Percentiles rank a stretch among this genome's conserved stretches.
phyloP scores from a whole-genome alignment of 495 filamentous ascomycete species.

The Cetradonia linearis region DNA sequence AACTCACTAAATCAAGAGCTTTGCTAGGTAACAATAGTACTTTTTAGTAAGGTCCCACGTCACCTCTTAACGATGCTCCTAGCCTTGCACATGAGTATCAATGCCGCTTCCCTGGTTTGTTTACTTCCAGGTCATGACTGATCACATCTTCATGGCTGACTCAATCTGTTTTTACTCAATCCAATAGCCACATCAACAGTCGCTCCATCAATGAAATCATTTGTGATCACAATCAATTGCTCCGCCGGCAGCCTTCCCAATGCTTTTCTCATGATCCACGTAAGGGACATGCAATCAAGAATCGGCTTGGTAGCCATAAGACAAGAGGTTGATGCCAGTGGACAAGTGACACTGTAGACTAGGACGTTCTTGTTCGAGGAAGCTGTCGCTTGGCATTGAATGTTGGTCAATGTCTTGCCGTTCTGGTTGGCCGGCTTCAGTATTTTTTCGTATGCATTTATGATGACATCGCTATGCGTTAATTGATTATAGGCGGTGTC shows the following conservation, averaged over 20 bases:
- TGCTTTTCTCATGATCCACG: constrained; percentile 28
- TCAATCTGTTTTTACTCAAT: no score
- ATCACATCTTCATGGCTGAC: no score
- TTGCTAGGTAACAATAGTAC: no score
- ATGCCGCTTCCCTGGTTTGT: no score
- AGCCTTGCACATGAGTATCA: no score
- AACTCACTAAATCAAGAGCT: no score
- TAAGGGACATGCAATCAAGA: neutral
- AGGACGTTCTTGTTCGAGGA: constrained; percentile 41
- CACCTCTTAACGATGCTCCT: no score
- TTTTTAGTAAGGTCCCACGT: no score
- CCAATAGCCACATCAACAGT: constrained; percentile 41
- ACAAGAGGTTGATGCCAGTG: constrained; percentile 24
- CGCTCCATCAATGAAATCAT: constrained; percentile 46
- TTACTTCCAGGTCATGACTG: no score
- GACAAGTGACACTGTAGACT: constrained; percentile 36
- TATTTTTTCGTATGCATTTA: neutral
- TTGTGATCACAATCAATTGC: constrained; percentile 40
- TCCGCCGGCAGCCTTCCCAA: constrained; percentile 30
- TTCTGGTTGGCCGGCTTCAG: no score
- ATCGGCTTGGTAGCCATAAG: neutral
- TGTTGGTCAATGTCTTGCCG: neutral
- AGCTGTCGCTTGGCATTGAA: constrained; percentile 45
- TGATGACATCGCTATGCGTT: no score
- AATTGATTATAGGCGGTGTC: no score